These are phyloP conservation scores for Striga hermonthica DNA, from an alignment of 305 asterid species.

Conservation along the genomic window DNA sequence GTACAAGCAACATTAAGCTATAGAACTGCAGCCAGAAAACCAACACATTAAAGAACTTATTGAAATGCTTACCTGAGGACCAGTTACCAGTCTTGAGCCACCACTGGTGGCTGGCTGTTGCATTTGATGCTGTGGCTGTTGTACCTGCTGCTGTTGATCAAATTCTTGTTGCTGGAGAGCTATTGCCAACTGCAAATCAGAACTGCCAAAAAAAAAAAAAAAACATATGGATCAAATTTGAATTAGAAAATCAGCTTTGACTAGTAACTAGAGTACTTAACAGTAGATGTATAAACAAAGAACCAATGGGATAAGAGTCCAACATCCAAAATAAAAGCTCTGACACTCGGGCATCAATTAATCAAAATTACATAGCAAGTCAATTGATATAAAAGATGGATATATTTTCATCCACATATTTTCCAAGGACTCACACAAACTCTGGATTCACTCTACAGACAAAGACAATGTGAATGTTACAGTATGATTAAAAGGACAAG, in stretches of 20 bases:
- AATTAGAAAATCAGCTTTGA: not conserved
- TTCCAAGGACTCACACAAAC: slow-evolving; percentile 11
- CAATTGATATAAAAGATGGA: not conserved
- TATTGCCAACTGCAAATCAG: slow-evolving; percentile 86
- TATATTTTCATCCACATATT: not conserved
- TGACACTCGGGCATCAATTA: not conserved
- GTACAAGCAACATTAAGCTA: slow-evolving; percentile 6
- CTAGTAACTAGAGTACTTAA: too few relatives aligned
- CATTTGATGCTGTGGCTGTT: slow-evolving; percentile 44
- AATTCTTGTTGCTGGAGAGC: slow-evolving; percentile 97
- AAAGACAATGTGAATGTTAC: slow-evolving; percentile 15
- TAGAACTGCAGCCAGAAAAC: slow-evolving; percentile 10
- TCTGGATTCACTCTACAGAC: not conserved
- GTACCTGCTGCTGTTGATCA: slow-evolving; percentile 73
- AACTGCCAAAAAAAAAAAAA: slow-evolving; percentile 48
- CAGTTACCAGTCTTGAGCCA: slow-evolving; percentile 63
- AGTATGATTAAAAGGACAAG: slow-evolving; percentile 12
- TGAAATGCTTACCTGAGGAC: slow-evolving; percentile 63
- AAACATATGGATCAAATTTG: slow-evolving; percentile 7
- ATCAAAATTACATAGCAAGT: slow-evolving; percentile 11
- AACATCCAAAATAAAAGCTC: not conserved
- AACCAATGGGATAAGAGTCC: not conserved
- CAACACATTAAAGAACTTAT: slow-evolving; percentile 16
- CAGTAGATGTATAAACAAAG: not conserved
- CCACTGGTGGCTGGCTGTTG: slow-evolving; percentile 46